phyloP scores from a whole-genome alignment of 164 flowering plant species.

The Brasenia schreberi region DNA sequence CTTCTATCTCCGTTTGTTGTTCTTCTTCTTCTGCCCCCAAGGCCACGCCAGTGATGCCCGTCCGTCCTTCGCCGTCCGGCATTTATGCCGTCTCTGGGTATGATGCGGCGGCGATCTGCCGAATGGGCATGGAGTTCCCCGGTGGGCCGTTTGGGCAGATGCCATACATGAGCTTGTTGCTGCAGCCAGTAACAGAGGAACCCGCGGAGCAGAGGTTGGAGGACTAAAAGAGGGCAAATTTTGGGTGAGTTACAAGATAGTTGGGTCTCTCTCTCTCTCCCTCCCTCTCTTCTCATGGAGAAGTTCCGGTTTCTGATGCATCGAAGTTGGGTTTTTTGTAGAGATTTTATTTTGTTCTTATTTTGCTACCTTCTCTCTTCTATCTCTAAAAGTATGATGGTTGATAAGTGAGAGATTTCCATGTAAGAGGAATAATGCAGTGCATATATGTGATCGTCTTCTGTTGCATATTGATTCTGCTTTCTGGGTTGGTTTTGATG shows the following conservation, averaged over 20 bases:
- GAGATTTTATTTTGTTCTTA: not conserved
- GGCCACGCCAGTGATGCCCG: not conserved
- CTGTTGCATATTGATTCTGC: too few species aligned
- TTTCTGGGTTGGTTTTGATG: too few species aligned
- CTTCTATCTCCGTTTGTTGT: not conserved
- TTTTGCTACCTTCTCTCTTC: not conserved
- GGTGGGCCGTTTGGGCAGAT: conserved; percentile 28
- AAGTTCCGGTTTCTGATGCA: not conserved
- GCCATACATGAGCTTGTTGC: conserved; percentile 50
- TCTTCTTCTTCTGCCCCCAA: not conserved
- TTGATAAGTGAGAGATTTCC: not conserved
- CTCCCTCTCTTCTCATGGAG: not conserved
- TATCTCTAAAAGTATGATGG: not conserved
- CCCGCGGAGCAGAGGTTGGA: conserved; percentile 8
- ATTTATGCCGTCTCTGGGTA: not conserved
- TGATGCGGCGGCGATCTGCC: not conserved
- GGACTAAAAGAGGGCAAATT: not conserved
- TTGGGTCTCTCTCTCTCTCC: too few species aligned
- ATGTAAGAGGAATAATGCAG: not conserved
- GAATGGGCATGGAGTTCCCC: conserved; percentile 8
- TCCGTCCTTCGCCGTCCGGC: not conserved
- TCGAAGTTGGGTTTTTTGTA: not conserved
- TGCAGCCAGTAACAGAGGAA: conserved; percentile 30
- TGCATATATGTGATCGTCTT: too few species aligned
- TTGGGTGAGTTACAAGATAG: too few species aligned